A percentile compares a stretch with the other conserved stretches of the same genome.
Conservation (phyloP, 208 protist genomes). For the Leishmania gerbilli region DNA sequence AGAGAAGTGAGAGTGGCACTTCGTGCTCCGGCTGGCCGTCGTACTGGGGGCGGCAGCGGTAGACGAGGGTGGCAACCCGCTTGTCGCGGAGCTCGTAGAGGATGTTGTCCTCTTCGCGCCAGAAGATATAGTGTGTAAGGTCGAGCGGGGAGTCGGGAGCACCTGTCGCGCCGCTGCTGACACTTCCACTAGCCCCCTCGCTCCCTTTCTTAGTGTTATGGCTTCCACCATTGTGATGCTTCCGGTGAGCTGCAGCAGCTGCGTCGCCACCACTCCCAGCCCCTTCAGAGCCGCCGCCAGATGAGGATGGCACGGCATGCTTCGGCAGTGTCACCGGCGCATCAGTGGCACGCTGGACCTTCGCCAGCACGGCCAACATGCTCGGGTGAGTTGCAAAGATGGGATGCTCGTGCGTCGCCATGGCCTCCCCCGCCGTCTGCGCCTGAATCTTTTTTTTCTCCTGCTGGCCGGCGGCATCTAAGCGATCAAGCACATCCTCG, state of each 20-base stretch:
- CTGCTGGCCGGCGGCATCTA: conserved; percentile 34
- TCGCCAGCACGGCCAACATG: conserved; percentile 86
- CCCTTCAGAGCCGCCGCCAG: neutral
- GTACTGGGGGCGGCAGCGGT: conserved; percentile 86
- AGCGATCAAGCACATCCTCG: conserved; percentile 54
- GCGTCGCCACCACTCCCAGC: neutral
- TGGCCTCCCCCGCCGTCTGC: neutral
- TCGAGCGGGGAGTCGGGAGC: conserved; percentile 42
- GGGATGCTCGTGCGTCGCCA: conserved; percentile 25
- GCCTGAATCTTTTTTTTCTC: neutral
- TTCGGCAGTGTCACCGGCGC: conserved; percentile 38
- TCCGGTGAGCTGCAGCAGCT: conserved; percentile 3
- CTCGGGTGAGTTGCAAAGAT: conserved; percentile 52
- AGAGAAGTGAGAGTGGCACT: conserved; percentile 80
- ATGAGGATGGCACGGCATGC: neutral
- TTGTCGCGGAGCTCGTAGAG: conserved; percentile 82
- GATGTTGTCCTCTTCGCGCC: conserved; percentile 85
- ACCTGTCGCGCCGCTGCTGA: conserved; percentile 9
- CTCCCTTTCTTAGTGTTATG: conserved; percentile 14
- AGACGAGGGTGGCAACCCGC: conserved; percentile 78
- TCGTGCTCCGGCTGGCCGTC: conserved; percentile 82
- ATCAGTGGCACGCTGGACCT: conserved; percentile 83
- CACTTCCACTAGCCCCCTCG: neutral
- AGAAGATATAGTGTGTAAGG: conserved; percentile 78
- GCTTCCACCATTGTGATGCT: conserved; percentile 6